Percentiles rank a stretch among this genome's conserved stretches.
phyloP scores from a whole-genome alignment of 1,284 basidiomycete genomes.

The Coniferiporia sulphurascens region DNA sequence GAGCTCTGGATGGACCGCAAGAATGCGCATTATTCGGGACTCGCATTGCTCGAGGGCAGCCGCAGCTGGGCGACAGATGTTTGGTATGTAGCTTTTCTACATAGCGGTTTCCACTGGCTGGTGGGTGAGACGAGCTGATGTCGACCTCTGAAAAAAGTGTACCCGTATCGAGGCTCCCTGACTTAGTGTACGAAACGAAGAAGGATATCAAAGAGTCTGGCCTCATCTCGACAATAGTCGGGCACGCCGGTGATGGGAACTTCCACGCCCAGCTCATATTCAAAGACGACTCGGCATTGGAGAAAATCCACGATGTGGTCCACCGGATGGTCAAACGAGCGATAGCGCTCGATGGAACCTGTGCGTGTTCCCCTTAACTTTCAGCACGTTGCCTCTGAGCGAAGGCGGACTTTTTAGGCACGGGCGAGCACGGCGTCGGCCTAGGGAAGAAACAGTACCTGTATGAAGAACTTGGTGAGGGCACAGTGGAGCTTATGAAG shows the following conservation, averaged over 20 bases:
- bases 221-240: conserved; percentile 62
- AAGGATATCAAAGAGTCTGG: conserved; percentile 60
- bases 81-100: conserved; percentile 51
- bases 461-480: conserved; percentile 72
- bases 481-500: conserved; percentile 84
- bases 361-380: conserved; percentile 33
- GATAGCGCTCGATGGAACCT: conserved; percentile 73
- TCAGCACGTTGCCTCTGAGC: neutral
- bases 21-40: conserved; percentile 69
- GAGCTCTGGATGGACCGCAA: conserved; percentile 86
- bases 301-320: conserved; percentile 46
- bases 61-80: conserved; percentile 83
- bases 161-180: conserved; percentile 74
- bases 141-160: conserved; percentile 51
- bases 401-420: conserved; percentile 37
- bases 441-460: conserved; percentile 79
- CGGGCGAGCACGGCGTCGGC: conserved; percentile 87
- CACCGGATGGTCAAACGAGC: conserved; percentile 69
- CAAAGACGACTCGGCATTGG: conserved; percentile 54
- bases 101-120: neutral
- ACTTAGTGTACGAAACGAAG: conserved; percentile 72
- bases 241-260: conserved; percentile 77
- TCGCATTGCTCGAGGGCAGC: conserved; percentile 60
- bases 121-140: neutral
- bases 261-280: conserved; percentile 59